Evolutionary conservation across 768 basidiomycete species (phyloP), one percentile per base, ranked within the genome.

Genomic region (Leccinum incarnatum): DNA sequence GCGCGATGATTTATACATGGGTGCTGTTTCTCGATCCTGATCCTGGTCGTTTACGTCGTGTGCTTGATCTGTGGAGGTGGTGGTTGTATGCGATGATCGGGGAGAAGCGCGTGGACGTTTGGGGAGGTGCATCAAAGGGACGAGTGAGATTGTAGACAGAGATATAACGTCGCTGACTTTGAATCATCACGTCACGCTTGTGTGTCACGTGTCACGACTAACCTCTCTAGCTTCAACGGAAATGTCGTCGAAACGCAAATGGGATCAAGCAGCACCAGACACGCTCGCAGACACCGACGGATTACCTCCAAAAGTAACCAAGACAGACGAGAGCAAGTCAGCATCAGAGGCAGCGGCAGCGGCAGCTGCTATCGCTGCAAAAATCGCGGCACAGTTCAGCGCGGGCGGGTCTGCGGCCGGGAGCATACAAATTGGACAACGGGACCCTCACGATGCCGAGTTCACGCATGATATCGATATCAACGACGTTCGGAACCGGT

Each of bases 381-480:
- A 95, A 82, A 95, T 97, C 72, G 94, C 95, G 7, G 93, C 91
- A 0, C 90, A 93, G 67, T 90, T 93, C 60, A 81, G 78, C 55
- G 81, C 81, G 2, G 72, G 70, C 65, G 79, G 61, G 42, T 64
- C 70, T 59, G 78, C 67, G 4, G 65, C 67, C 54, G 79, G 65
- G 71, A 74, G 69, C 69, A 79, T 75, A 59, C 64, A 78, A 65
- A 68, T 77, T 59, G 80, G 79, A 17, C 66, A 75, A 52, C 83
- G 83, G 63, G 91, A 92, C 68, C 78, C 79, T 2, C 84, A 89
- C 51, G 90, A 92, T 64, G 91, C 81, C 46, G 91, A 91, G 49
- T 98, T 87, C 65, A 88, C 85, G 12, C 83, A 91, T 63, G 93
- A 97, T 68, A 95, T 98, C 56, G 96, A 98, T 72, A 97, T 98